Percentiles rank a stretch among this genome's conserved stretches.
Evolutionary conservation across 1,139 yeast species (phyloP).

Genomic region (Scheffersomyces quercinus): DNA sequence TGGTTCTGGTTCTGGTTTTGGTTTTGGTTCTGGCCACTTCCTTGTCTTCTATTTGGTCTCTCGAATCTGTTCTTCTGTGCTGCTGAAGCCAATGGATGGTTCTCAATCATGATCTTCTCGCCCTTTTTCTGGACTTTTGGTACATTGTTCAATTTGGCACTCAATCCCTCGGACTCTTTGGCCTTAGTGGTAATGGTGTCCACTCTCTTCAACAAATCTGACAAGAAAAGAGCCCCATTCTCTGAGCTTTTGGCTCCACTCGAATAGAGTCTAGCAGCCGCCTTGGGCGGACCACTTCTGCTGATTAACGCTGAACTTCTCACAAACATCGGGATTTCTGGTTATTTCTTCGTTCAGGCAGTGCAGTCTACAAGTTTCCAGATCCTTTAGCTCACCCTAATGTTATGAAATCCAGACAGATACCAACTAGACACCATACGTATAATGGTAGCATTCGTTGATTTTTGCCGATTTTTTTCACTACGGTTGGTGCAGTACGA

Average conservation of each 20-base stretch:
- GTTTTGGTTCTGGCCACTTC: not conserved
- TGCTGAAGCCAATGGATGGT: slow-evolving; percentile 5
- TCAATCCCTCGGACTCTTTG: slow-evolving; percentile 1
- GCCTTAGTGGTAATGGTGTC: slow-evolving; percentile 29
- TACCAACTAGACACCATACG: too few relatives aligned
- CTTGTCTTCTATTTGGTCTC: slow-evolving; percentile 1
- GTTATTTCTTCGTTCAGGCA: too few relatives aligned
- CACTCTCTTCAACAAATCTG: slow-evolving; percentile 36
- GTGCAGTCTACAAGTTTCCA: too few relatives aligned
- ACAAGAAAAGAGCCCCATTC: slow-evolving; percentile 18
- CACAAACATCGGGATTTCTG: too few relatives aligned
- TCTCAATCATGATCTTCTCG: not conserved
- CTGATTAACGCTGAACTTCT: too few relatives aligned
- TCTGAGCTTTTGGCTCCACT: not conserved
- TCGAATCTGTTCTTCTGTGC: slow-evolving; percentile 1
- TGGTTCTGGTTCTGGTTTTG: slow-evolving; percentile 1
- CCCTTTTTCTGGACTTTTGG: not conserved
- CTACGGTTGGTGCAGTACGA: too few relatives aligned
- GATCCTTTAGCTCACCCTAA: too few relatives aligned
- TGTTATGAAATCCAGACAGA: too few relatives aligned
- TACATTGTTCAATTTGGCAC: not conserved
- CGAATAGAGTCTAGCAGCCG: too few relatives aligned
- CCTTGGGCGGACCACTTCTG: too few relatives aligned
- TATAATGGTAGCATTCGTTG: too few relatives aligned
- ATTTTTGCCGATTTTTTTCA: too few relatives aligned